Base-by-base conservation (phyloP, 192 early-diverging fungal genomes). In the Rhizoclosmatium globosum region DNA sequence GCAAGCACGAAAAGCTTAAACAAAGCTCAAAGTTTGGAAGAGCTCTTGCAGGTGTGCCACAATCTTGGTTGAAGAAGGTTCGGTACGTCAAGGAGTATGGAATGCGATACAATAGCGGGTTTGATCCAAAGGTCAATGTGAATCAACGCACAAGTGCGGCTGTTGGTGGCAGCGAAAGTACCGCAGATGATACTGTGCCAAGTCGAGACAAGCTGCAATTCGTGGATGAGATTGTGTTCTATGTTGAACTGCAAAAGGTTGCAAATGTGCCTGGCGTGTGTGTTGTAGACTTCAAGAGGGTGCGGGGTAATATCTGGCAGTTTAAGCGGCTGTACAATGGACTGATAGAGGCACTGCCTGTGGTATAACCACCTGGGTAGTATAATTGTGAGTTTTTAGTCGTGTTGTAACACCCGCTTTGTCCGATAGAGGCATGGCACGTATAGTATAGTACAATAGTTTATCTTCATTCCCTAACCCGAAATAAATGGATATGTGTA, bases 181-280 rank as follows among this genome's bases (percentile, higher is more conserved):
- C 9, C 17, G 50, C 50, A 53, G 31, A 31, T 31, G 56, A 21
- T 21, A 41, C 62, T 11, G 23, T 21, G 21, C 11, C 11, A 7
- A 21, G 23, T 11, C 41, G 23, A 41, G n/a, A 57, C 13, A 41
- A 41, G 21, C 62, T 64, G 23, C 62, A 64, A 21, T 64, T 64
- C 41, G 13, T 64, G 21, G 62, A 64, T 42, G 62, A 64, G 23
- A 64, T 64, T 21, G 62, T 64, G 11, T 64, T 64, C 62, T 64
- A 64, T 21, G 62, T 64, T 6, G 62, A 64, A 41, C 62, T 64
- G 21, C 62, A 64, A 1, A 64, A 64, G 23, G 62, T 64, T 17
- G 41, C 23, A 6, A 64, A 64, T 6, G 41, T 64, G 62, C 62
- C 67, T 19, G 87, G 88, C 9, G 74, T 89, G n/a, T 85, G 78